Conservation (phyloP, 345 rosid species). For the Xanthoceras sorbifolium region DNA sequence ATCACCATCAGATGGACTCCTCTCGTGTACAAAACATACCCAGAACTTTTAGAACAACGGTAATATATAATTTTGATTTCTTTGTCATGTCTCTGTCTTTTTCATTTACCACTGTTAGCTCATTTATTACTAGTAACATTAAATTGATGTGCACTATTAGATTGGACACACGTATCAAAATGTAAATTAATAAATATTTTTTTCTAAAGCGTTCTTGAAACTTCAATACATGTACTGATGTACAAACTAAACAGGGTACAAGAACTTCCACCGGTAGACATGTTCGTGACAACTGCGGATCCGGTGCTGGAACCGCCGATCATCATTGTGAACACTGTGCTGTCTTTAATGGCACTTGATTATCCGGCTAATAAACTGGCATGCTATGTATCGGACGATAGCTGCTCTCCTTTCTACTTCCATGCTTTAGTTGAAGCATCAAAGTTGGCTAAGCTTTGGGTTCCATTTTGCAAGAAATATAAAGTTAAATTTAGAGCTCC, state of each 20-base stretch:
- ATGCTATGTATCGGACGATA: conserved; percentile 58
- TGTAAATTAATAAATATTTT: no score
- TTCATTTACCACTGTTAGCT: no score
- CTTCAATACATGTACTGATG: not conserved
- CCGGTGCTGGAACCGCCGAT: conserved; percentile 49
- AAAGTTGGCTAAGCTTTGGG: conserved; percentile 69
- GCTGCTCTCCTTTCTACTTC: conserved; percentile 60
- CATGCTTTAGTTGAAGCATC: conserved; percentile 62
- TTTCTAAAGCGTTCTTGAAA: not conserved
- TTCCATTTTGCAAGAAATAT: conserved; percentile 68
- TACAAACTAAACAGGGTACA: conserved; percentile 26
- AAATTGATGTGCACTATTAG: no score
- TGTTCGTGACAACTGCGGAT: conserved; percentile 60
- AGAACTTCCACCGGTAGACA: conserved; percentile 62
- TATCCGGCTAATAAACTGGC: conserved; percentile 48
- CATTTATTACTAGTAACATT: no score
- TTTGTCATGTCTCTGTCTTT: not conserved
- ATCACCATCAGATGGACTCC: conserved; percentile 63
- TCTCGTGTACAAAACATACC: conserved; percentile 40
- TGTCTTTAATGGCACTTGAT: conserved; percentile 55
- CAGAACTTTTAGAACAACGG: conserved; percentile 48
- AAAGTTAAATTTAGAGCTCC: conserved; percentile 62
- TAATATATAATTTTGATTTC: not conserved
- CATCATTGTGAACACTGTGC: conserved; percentile 49
- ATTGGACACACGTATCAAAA: no score